phyloP scores from a whole-genome alignment of 148 eudicot species.

The Vaccinium myrtillus region DNA sequence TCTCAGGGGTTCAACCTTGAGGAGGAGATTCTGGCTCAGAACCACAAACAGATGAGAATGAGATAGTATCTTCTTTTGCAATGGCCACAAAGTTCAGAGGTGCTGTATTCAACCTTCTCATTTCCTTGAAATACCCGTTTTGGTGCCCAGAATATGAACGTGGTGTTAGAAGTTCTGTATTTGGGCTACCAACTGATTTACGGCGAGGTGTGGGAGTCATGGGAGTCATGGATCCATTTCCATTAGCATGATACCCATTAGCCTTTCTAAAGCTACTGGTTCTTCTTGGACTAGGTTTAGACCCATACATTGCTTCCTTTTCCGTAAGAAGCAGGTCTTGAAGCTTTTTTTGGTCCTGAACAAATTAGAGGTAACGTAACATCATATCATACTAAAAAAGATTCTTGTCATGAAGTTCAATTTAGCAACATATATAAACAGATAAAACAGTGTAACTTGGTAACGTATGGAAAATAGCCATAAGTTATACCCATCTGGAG shows the following conservation, averaged over 20 bases:
- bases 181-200: conserved; percentile 41
- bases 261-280: conserved; percentile 57
- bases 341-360: conserved; percentile 71
- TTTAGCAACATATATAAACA: not conserved
- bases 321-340: conserved; percentile 57
- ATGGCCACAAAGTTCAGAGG: conserved; percentile 64
- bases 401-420: not conserved
- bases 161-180: conserved; percentile 51
- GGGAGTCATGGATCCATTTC: conserved; percentile 60
- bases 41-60: conserved; percentile 59
- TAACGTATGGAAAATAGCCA: not conserved
- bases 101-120: conserved; percentile 55
- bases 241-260: conserved; percentile 46
- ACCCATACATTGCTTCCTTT: conserved; percentile 61
- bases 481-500: not conserved
- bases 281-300: conserved; percentile 68
- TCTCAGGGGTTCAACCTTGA: conserved; percentile 27
- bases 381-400: not conserved
- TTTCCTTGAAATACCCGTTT: conserved; percentile 66
- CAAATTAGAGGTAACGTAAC: not conserved
- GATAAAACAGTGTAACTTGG: not conserved
- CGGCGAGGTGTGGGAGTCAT: conserved; percentile 64
- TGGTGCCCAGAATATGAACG: conserved; percentile 53
- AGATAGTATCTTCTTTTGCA: conserved; percentile 57
- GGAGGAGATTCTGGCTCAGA: conserved; percentile 68